Evolutionary conservation across 176 grass and related monocot species (phyloP).

Genomic region (Alloteropsis semialata): DNA sequence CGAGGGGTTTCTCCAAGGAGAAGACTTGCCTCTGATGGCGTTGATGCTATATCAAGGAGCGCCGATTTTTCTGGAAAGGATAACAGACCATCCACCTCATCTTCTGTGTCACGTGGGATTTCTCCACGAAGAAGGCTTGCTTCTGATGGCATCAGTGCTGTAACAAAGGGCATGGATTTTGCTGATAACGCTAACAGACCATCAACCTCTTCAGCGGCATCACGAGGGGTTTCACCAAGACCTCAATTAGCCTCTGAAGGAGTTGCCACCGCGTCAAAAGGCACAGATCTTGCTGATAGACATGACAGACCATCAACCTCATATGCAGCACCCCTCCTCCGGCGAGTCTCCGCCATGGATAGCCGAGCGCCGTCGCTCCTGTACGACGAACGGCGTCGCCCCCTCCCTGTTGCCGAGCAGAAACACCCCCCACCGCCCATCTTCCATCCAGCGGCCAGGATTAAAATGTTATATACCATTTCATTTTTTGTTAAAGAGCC

Average conservation of each 20-base stretch:
- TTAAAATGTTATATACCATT: no score
- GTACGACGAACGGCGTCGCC: no score
- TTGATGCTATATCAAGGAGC: slow-evolving; percentile 33
- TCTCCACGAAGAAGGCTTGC: slow-evolving; percentile 49
- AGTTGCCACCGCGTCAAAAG: slow-evolving; percentile 31
- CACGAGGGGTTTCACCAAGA: slow-evolving; percentile 30
- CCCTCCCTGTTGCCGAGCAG: no score
- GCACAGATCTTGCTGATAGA: slow-evolving; percentile 31
- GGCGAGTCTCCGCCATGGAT: no score
- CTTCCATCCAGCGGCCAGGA: no score
- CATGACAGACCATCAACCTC: slow-evolving; percentile 45
- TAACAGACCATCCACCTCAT: slow-evolving; percentile 38
- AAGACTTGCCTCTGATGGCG: slow-evolving; percentile 44
- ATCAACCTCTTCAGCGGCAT: slow-evolving; percentile 29
- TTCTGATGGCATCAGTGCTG: slow-evolving; percentile 37
- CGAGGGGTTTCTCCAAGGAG: slow-evolving; percentile 51
- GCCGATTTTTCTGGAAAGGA: slow-evolving; percentile 39
- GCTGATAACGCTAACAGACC: slow-evolving; percentile 20
- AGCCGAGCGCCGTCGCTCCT: no score
- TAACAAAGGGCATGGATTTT: slow-evolving; percentile 38
- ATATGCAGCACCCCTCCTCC: slow-evolving; percentile 24
- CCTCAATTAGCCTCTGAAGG: slow-evolving; percentile 21
- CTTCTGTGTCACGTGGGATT: slow-evolving; percentile 28
- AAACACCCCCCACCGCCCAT: no score
- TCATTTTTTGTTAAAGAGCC: no score